Evolutionary conservation across 2,329 filamentous ascomycete species (phyloP), one percentile per base, ranked within the genome.

Genomic region (Nemania serpens): DNA sequence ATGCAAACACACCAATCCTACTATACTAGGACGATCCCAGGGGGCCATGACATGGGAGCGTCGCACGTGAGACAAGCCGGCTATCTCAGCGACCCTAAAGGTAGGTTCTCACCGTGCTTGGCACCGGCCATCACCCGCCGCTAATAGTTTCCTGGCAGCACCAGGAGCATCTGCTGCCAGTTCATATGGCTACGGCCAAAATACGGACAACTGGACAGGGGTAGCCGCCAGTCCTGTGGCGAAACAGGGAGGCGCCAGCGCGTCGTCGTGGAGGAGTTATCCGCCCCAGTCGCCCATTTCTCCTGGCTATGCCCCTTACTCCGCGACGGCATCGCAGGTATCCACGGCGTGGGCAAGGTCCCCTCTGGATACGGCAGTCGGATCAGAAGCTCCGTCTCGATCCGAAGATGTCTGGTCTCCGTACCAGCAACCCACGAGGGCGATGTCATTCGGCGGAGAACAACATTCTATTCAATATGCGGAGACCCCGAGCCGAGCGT

Each of bases 211-310:
- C 67, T 85, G 82, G 82, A 72, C 80, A 66, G 65, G 78, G 33
- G 64, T 77, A n/a, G 79, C 82, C 2, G 68, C 75, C 15, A 76
- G 72, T 41, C 72, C 77, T 61, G 69, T 76, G 17, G 64, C 70
- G n/a, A 75, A 79, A 59, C 69, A 78, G 9, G 74, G 74, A 41
- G 79, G 81, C 25, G 65, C 80, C 61, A 78, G 74, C 59, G 64
- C 75, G 10, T 74, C 75, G 10, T 74, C 76, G 12, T 87, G 84
- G 84, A 75, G 79, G 61, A 71, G 77, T 6, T 84, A 81, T 66
- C 70, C 81, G 10, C 76, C 81, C 43, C 82, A 83, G 42, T 80
- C 83, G 7, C 78, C 82, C 10, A 75, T 84, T 36, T 80, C 79
- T 3, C 76, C 81, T 0, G 79, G 79, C 2, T 82, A 81, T 61